Conservation (phyloP, 805 yeast species). For the Saturnispora dispora region DNA sequence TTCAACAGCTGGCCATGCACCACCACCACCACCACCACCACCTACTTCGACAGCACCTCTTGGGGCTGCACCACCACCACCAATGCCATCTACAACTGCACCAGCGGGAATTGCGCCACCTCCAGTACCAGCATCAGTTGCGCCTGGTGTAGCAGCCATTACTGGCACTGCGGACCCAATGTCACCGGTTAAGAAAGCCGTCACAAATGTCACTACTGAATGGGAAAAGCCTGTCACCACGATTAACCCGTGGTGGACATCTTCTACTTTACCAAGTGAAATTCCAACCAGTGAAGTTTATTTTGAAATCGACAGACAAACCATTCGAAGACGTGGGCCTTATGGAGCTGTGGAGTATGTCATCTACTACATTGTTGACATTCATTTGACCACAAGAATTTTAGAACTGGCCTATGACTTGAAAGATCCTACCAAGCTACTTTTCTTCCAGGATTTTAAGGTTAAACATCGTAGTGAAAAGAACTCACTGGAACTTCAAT, state of each 20-base stretch:
- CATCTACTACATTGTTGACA: conserved; percentile 64
- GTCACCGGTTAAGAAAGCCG: not conserved
- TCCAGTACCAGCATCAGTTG: not conserved
- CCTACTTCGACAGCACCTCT: no score
- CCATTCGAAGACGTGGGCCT: conserved; percentile 48
- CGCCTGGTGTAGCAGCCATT: not conserved
- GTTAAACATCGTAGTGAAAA: conserved; percentile 39
- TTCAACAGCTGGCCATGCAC: conserved; percentile 9
- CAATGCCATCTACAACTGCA: conserved; percentile 13
- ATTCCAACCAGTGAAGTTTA: conserved; percentile 39
- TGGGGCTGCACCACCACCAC: conserved; percentile 8
- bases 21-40: conserved; percentile 17
- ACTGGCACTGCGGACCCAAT: not conserved
- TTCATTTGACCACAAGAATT: conserved; percentile 60
- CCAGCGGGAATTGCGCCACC: conserved; percentile 14
- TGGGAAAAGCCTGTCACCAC: conserved; percentile 11
- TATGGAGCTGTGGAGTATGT: conserved; percentile 35
- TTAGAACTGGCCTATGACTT: conserved; percentile 50
- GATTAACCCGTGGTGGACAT: conserved; percentile 56
- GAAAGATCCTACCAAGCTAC: conserved; percentile 44
- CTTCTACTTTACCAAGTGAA: conserved; percentile 47
- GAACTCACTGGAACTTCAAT: conserved; percentile 36
- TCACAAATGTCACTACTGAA: not conserved
- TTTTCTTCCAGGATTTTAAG: conserved; percentile 29
- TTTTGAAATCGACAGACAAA: conserved; percentile 56